Percentiles rank a stretch among this genome's conserved stretches.
These are phyloP conservation scores for Kazachstania martiniae DNA, from an alignment of 805 yeast species.

Conservation along the genomic window DNA sequence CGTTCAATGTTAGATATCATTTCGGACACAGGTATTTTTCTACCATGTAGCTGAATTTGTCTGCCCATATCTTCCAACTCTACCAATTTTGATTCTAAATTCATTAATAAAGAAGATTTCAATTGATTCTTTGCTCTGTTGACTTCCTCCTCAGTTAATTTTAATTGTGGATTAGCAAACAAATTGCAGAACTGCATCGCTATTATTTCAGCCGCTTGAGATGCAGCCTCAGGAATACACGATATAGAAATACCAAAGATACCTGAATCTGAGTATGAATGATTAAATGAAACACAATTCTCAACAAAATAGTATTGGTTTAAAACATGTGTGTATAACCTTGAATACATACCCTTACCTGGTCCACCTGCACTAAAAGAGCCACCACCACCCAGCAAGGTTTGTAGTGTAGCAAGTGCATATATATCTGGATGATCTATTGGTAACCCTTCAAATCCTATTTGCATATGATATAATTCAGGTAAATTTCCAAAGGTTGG, in stretches of 20 bases:
- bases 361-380: conserved; percentile 99
- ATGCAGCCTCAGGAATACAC: conserved; percentile 79
- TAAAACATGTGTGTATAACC: conserved; percentile 82
- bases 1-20: conserved; percentile 70
- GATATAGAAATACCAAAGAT: conserved; percentile 81
- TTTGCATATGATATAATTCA: conserved; percentile 73
- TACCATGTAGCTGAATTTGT: conserved; percentile 79
- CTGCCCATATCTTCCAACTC: conserved; percentile 92
- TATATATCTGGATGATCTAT: conserved; percentile 78
- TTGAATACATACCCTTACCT: conserved; percentile 96
- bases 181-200: conserved; percentile 48
- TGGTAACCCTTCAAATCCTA: conserved; percentile 82
- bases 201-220: conserved; percentile 69
- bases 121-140: conserved; percentile 87
- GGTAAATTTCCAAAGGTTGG: conserved; percentile 55
- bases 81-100: conserved; percentile 85
- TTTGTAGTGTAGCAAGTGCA: conserved; percentile 82
- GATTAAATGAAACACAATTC: conserved; percentile 78
- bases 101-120: conserved; percentile 80
- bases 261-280: conserved; percentile 83
- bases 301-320: conserved; percentile 89
- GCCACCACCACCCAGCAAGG: conserved; percentile 91
- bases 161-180: conserved; percentile 46
- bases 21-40: conserved; percentile 61
- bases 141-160: conserved; percentile 62